phyloP scores from a whole-genome alignment of 495 filamentous ascomycete genomes.

The Friedmanniomyces endolithicus region DNA sequence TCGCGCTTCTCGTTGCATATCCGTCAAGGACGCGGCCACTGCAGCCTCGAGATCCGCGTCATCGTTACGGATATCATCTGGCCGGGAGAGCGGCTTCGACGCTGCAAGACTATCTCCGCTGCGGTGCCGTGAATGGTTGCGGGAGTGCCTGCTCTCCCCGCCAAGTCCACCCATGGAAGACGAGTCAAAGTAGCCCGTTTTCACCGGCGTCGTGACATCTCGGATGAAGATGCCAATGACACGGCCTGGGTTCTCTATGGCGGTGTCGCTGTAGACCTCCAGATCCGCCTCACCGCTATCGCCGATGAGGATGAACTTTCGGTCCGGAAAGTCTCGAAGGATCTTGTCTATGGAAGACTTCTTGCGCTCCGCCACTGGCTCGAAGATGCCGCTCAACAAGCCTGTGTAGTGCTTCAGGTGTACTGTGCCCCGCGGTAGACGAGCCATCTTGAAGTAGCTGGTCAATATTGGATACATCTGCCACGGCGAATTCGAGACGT shows the following conservation, averaged over 20 bases:
- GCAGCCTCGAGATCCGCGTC: slow-evolving; percentile 30
- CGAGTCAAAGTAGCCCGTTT: slow-evolving; percentile 63
- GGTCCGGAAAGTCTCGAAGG: slow-evolving; percentile 74
- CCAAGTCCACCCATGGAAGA: slow-evolving; percentile 39
- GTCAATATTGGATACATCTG: slow-evolving; percentile 83
- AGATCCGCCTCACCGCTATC: slow-evolving; percentile 95
- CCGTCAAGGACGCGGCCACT: slow-evolving; percentile 29
- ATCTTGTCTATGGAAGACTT: slow-evolving; percentile 75
- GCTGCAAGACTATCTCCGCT: slow-evolving; percentile 9
- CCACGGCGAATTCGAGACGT: slow-evolving; percentile 93
- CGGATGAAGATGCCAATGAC: slow-evolving; percentile 83
- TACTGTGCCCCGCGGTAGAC: slow-evolving; percentile 74
- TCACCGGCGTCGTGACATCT: slow-evolving; percentile 71
- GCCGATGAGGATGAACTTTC: slow-evolving; percentile 82
- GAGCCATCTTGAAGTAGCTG: slow-evolving; percentile 66
- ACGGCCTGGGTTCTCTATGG: slow-evolving; percentile 63
- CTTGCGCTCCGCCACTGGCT: slow-evolving; percentile 91
- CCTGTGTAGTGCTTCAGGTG: slow-evolving; percentile 92
- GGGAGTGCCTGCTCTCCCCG: slow-evolving; percentile 20
- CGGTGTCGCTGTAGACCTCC: slow-evolving; percentile 94
- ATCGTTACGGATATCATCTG: slow-evolving; percentile 21
- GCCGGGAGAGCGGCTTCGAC: slow-evolving; percentile 15
- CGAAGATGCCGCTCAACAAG: slow-evolving; percentile 95
- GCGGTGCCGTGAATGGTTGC: slow-evolving; percentile 12
- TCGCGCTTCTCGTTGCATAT: slow-evolving; percentile 25